These are phyloP conservation scores for Ogataea methanolica DNA, from an alignment of 805 yeast genomes.

Conservation along the genomic window DNA sequence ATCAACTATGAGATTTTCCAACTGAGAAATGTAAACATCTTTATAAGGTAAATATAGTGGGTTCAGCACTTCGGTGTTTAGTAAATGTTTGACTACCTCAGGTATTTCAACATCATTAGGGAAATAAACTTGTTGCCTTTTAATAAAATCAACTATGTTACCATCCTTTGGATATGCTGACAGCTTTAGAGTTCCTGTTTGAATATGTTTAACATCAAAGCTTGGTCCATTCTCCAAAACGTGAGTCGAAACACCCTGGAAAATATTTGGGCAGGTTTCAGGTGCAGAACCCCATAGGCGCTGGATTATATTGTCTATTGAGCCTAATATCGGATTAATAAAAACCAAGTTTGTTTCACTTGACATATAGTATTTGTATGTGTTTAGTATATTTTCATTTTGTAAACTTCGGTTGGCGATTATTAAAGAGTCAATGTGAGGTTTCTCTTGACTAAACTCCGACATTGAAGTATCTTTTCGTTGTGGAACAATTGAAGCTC, in stretches of 20 bases:
- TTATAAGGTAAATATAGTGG: conserved; percentile 17
- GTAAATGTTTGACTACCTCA: conserved; percentile 6
- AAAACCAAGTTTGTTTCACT: conserved; percentile 19
- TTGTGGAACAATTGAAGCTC: conserved; percentile 5
- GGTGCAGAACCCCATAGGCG: conserved; percentile 3
- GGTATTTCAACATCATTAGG: conserved; percentile 14
- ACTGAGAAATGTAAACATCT: conserved; percentile 13
- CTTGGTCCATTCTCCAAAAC: conserved; percentile 7
- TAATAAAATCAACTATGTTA: neutral
- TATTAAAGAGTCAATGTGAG: conserved; percentile 10
- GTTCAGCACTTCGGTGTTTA: conserved; percentile 12
- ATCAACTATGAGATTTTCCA: conserved; percentile 21
- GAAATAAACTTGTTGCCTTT: conserved; percentile 7
- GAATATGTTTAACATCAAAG: conserved; percentile 21
- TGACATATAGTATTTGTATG: conserved; percentile 8
- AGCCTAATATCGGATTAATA: conserved; percentile 21
- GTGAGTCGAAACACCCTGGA: conserved; percentile 20
- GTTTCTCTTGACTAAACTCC: neutral
- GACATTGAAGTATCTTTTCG: neutral
- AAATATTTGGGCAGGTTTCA: conserved; percentile 15
- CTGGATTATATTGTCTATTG: conserved; percentile 8
- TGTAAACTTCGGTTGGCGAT: conserved; percentile 6
- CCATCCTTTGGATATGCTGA: conserved; percentile 13
- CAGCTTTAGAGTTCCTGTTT: conserved; percentile 19
- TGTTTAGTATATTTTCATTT: conserved; percentile 1